Evolutionary conservation across 2,329 filamentous ascomycete species (phyloP).

Genomic region (Microdochium trichocladiopsis): DNA sequence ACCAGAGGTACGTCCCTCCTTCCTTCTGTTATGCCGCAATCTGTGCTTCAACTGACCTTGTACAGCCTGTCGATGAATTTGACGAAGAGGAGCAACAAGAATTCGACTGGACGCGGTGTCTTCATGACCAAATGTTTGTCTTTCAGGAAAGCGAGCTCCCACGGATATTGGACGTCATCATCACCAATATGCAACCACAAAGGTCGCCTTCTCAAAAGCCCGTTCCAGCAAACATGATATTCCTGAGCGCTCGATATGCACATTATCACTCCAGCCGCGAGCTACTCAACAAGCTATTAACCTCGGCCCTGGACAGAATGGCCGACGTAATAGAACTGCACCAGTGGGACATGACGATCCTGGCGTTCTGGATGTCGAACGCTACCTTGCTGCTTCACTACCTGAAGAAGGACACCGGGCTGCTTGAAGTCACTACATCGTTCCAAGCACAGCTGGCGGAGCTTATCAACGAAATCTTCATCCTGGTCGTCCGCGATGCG

Average conservation of each 20-base stretch:
- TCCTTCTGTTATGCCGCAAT: slow-evolving; percentile 1
- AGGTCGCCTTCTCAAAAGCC: slow-evolving; percentile 95
- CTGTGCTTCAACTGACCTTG: slow-evolving; percentile 15
- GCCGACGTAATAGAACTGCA: slow-evolving; percentile 92
- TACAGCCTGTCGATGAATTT: slow-evolving; percentile 64
- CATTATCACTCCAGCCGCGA: slow-evolving; percentile 92
- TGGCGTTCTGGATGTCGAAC: slow-evolving; percentile 98
- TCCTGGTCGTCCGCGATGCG: slow-evolving; percentile 91
- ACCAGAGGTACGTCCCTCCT: slow-evolving; percentile 73
- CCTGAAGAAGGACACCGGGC: slow-evolving; percentile 83
- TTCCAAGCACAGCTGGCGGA: slow-evolving; percentile 93
- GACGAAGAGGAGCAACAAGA: slow-evolving; percentile 79
- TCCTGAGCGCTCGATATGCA: slow-evolving; percentile 89
- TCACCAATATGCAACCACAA: slow-evolving; percentile 97
- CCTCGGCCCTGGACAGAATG: slow-evolving; percentile 89
- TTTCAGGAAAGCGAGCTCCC: slow-evolving; percentile 94
- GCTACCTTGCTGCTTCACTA: slow-evolving; percentile 93
- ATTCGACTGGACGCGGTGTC: slow-evolving; percentile 89
- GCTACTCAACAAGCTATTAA: slow-evolving; percentile 71
- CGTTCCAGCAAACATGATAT: slow-evolving; percentile 94
- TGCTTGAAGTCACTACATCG: slow-evolving; percentile 73
- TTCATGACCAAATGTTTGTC: slow-evolving; percentile 99
- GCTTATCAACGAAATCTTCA: slow-evolving; percentile 96
- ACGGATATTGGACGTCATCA: slow-evolving; percentile 87
- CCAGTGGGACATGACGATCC: slow-evolving; percentile 99